These are phyloP conservation scores for Singerocomus rubriflavus DNA, from an alignment of 1,284 basidiomycete genomes.

Conservation along the genomic window DNA sequence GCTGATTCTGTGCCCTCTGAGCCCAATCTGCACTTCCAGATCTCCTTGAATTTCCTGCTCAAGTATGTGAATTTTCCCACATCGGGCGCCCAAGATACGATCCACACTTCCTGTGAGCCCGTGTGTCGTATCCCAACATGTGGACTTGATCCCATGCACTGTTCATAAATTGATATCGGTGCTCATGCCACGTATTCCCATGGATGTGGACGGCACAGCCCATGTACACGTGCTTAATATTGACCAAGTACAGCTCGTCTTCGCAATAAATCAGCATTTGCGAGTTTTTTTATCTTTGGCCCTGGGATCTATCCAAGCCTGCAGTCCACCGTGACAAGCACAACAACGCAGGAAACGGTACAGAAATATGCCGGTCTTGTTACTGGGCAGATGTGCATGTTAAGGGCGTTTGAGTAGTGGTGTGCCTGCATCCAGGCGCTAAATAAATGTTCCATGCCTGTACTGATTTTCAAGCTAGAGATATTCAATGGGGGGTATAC, in stretches of 20 bases:
- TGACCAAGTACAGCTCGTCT: not conserved
- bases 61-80: not conserved
- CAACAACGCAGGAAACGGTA: not conserved
- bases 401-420: not conserved
- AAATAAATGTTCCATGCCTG: not conserved
- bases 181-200: constrained; percentile 6
- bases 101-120: not conserved
- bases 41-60: not conserved
- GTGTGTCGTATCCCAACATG: not conserved
- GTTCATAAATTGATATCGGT: not conserved
- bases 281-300: not conserved
- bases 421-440: not conserved
- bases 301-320: not conserved
- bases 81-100: not conserved
- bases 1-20: constrained; percentile 34
- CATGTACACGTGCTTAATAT: not conserved
- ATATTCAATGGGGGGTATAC: constrained; percentile 9
- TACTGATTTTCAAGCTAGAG: not conserved
- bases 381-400: not conserved
- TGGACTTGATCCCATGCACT: constrained; percentile 12
- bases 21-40: not conserved
- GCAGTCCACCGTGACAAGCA: not conserved
- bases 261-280: not conserved
- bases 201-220: constrained; percentile 1
- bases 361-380: not conserved